Base-by-base conservation (phyloP, 352 stramenopile genomes). In the Phytophthora pini region DNA sequence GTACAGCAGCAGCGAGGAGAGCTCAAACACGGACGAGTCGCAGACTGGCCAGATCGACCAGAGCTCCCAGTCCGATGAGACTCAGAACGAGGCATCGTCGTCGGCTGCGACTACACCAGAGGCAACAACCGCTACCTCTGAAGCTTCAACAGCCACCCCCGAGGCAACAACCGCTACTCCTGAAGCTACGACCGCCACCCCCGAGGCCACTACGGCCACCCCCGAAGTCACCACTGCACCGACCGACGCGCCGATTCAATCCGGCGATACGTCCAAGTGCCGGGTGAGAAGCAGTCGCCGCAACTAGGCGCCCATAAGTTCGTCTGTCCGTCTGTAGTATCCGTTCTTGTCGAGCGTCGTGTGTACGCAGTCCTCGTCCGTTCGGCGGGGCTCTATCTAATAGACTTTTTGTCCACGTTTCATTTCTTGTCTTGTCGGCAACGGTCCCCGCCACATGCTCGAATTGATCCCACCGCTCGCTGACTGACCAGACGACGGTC, bases 191-290 rank as follows among this genome's bases (percentile, higher is more conserved):
- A 55, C 31, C 4, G 48, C 54, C 7, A 55, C 61, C 1, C 47
- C 54, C 0, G 49, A 57, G 26, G 6, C 31, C 6, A 67, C 63
- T 4, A 41, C 47, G 43, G 40, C 43, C 9, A 36, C 43, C 2
- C 32, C 58, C 0, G 48, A 66, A 32, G 31, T 20, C 9, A 65
- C 56, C 17, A 49, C 41, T 41, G 39, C 49, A 29, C 32, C 48
- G 13, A 60, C 22, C 10, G 32, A 56, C n/a, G 46, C 45, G n/a
- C 48, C 61, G 12, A 53, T 40, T 29, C 61, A 40, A 44, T 60
- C 44, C 12, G 39, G 45, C 24, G 44, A 71, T 46, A 70, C 61
- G 17, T 67, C 66, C 39, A 74, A 71, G 55, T 74, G 61, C 50
- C 62, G 39, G 24, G 50, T 74, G 48, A 49, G 51, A 53, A 36